phyloP scores from a whole-genome alignment of 176 grass and related monocot species.

The Saccharum officinarum region DNA sequence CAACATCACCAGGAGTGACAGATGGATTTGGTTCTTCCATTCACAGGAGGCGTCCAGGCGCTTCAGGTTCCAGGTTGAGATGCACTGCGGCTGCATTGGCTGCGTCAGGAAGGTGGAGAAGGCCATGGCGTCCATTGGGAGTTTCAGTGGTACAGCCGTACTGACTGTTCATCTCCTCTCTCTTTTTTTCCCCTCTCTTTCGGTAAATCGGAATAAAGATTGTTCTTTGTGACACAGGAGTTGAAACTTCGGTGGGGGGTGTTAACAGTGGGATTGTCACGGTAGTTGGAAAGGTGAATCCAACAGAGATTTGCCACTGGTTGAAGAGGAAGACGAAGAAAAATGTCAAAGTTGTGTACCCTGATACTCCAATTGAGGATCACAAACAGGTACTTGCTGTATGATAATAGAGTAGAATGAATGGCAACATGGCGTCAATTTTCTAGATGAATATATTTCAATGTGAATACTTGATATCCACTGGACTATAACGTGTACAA shows the following conservation, averaged over 20 bases:
- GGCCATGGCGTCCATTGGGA: constrained; percentile 39
- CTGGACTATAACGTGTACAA: background rate
- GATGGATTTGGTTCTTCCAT: background rate
- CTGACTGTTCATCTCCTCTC: background rate
- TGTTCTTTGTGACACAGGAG: background rate
- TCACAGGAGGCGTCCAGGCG: constrained; percentile 20
- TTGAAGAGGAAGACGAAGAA: constrained; percentile 47
- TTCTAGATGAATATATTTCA: background rate
- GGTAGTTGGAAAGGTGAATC: constrained; percentile 33
- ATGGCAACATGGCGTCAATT: background rate
- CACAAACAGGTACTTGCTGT: constrained; percentile 25
- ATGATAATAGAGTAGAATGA: background rate
- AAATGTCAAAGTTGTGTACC: constrained; percentile 25
- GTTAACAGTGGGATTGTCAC: constrained; percentile 31
- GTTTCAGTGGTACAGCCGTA: background rate
- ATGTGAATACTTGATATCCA: background rate
- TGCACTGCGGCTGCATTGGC: constrained; percentile 42
- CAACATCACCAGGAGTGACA: background rate
- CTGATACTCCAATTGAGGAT: background rate
- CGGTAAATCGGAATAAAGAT: background rate
- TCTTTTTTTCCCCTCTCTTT: too few species aligned
- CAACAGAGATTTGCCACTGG: constrained; percentile 35
- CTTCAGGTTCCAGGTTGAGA: constrained; percentile 36
- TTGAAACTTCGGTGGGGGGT: constrained; percentile 12
- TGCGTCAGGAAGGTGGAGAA: constrained; percentile 46